These are phyloP conservation scores for Leccinum imitatum DNA, from an alignment of 768 basidiomycete species.

Conservation along the genomic window DNA sequence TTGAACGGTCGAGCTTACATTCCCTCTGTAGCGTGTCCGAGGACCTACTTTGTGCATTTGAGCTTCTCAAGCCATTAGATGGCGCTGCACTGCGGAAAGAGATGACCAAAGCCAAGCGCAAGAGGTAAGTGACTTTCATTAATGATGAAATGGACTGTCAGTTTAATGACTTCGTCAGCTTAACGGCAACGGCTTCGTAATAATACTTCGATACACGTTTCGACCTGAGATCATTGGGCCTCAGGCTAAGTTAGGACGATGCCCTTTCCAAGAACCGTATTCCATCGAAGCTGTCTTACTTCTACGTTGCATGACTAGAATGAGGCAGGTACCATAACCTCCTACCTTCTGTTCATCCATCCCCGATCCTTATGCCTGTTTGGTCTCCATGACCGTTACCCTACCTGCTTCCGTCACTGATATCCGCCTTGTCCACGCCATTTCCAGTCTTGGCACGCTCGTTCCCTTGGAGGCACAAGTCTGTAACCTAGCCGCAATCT, in stretches of 20 bases:
- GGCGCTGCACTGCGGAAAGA: slow-evolving; percentile 94
- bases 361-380: slow-evolving; percentile 22
- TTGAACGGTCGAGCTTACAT: slow-evolving; percentile 11
- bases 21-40: slow-evolving; percentile 75
- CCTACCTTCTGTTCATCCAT: slow-evolving; percentile 15
- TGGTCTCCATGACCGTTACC: slow-evolving; percentile 26
- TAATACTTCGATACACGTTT: background rate
- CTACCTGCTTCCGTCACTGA: slow-evolving; percentile 32
- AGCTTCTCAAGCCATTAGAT: slow-evolving; percentile 93
- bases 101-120: slow-evolving; percentile 98
- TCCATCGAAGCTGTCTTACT: slow-evolving; percentile 21
- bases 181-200: slow-evolving; percentile 37
- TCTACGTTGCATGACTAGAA: slow-evolving; percentile 27
- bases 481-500: slow-evolving; percentile 34
- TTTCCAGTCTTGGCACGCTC: slow-evolving; percentile 24
- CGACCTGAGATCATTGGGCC: slow-evolving; percentile 7
- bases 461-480: slow-evolving; percentile 29
- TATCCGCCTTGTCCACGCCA: slow-evolving; percentile 23
- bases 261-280: slow-evolving; percentile 16
- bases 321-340: slow-evolving; percentile 30
- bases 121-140: slow-evolving; percentile 57
- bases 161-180: slow-evolving; percentile 17
- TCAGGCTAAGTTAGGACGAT: slow-evolving; percentile 2
- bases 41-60: slow-evolving; percentile 96
- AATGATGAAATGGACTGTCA: background rate